A percentile compares a stretch with the other conserved stretches of the same genome.
phyloP scores from a whole-genome alignment of 2,329 filamentous ascomycete species.

The Talaromyces sp. region DNA sequence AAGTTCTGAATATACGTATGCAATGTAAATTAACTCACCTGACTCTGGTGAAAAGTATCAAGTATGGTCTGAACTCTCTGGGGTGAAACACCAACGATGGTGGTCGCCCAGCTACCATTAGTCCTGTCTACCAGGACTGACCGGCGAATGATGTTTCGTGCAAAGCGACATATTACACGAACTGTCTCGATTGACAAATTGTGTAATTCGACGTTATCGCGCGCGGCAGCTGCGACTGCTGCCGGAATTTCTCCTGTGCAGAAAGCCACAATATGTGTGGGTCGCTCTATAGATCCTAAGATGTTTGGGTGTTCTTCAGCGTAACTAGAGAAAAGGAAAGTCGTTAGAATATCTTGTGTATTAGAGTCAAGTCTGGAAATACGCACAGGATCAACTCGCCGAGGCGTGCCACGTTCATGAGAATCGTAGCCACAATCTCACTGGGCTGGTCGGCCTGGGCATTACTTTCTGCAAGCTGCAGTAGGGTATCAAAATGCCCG shows the following conservation, averaged over 20 bases:
- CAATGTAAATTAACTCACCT: neutral
- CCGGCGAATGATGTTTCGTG: neutral
- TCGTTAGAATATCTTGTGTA: neutral
- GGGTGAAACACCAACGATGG: neutral
- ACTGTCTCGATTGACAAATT: neutral
- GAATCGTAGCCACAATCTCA: neutral
- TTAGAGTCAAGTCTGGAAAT: neutral
- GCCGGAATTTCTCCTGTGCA: conserved; percentile 3
- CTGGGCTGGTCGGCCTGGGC: neutral
- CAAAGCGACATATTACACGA: neutral
- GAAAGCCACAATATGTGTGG: neutral
- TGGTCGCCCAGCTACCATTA: conserved; percentile 3
- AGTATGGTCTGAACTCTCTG: neutral
- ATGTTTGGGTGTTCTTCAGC: neutral
- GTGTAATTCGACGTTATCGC: neutral
- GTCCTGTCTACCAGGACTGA: neutral
- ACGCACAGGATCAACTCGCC: conserved; percentile 1
- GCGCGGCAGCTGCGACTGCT: neutral
- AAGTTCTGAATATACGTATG: neutral
- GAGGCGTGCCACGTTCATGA: neutral
- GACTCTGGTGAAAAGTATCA: conserved; percentile 1
- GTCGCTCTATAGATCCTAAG: neutral
- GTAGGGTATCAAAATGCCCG: neutral
- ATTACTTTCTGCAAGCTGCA: neutral
- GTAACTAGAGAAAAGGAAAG: neutral